A percentile compares a stretch with the other conserved stretches of the same genome.
These are phyloP conservation scores for Cocos nucifera DNA, from an alignment of 176 grass and related monocot species.

Conservation along the genomic window DNA sequence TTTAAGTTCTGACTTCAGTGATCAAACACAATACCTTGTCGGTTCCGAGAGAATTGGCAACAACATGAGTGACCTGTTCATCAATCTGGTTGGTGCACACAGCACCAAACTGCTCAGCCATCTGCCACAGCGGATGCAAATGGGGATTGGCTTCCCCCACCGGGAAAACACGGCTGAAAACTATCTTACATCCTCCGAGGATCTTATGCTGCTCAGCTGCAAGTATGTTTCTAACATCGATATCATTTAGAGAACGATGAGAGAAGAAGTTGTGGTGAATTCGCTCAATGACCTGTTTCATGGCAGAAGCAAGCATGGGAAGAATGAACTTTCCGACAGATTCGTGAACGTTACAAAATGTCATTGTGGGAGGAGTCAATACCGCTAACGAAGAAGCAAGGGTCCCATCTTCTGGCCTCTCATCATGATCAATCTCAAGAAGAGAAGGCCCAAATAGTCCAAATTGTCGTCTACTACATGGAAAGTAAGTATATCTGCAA, in stretches of 20 bases:
- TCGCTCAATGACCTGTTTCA: slow-evolving; percentile 69
- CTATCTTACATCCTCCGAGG: slow-evolving; percentile 67
- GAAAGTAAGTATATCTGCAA: slow-evolving; percentile 94
- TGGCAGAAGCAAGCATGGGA: slow-evolving; percentile 8
- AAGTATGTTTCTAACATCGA: slow-evolving; percentile 87
- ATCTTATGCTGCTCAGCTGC: slow-evolving; percentile 81
- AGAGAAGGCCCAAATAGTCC: slow-evolving; percentile 80
- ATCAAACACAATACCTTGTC: slow-evolving; percentile 45
- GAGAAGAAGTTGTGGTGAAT: slow-evolving; percentile 74
- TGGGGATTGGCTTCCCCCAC: slow-evolving; percentile 71
- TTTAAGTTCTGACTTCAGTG: too few species aligned
- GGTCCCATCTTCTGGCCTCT: slow-evolving; percentile 84
- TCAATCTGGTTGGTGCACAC: slow-evolving; percentile 72
- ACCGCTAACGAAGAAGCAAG: slow-evolving; percentile 85
- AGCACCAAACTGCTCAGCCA: slow-evolving; percentile 90
- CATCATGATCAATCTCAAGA: slow-evolving; percentile 85
- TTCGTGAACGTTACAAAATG: too few species aligned
- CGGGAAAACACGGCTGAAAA: slow-evolving; percentile 90
- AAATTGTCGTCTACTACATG: slow-evolving; percentile 93
- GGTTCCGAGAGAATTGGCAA: slow-evolving; percentile 85
- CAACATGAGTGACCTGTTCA: slow-evolving; percentile 86
- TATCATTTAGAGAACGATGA: slow-evolving; percentile 65
- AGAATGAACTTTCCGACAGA: background rate
- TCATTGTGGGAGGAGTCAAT: background rate
- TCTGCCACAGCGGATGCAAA: slow-evolving; percentile 82